Conservation (phyloP, 495 filamentous ascomycete species). For the Aspergillus asperescens region DNA sequence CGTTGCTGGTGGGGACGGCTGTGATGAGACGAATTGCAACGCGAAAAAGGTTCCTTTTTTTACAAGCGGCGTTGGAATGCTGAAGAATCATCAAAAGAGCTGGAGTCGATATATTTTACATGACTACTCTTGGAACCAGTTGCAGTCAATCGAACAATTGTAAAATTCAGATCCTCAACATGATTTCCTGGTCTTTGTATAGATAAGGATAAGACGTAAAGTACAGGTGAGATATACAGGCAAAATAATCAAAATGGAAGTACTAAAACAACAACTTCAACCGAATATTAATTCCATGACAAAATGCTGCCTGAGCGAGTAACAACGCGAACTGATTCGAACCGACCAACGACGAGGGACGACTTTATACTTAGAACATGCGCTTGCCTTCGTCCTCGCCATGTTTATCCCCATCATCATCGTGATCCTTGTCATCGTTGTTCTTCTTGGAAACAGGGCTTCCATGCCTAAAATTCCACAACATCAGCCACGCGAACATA, state of each 20-base stretch:
- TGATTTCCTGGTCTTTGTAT: slow-evolving; percentile 4
- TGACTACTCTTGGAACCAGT: slow-evolving; percentile 38
- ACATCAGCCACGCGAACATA: slow-evolving; percentile 12
- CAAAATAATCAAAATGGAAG: slow-evolving; percentile 4
- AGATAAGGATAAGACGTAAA: slow-evolving; percentile 10
- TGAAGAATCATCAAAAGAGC: slow-evolving; percentile 38
- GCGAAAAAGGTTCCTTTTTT: slow-evolving; percentile 32
- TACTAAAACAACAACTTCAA: neutral
- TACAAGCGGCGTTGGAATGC: slow-evolving; percentile 44
- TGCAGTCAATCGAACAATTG: slow-evolving; percentile 40
- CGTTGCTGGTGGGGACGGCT: slow-evolving; percentile 32
- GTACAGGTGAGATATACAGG: slow-evolving; percentile 1
- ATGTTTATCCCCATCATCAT: slow-evolving; percentile 21
- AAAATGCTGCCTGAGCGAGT: slow-evolving; percentile 25
- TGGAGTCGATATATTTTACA: slow-evolving; percentile 36
- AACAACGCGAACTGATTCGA: slow-evolving; percentile 5
- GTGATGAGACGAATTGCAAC: slow-evolving; percentile 38
- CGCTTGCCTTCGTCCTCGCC: slow-evolving; percentile 28
- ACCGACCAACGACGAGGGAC: neutral
- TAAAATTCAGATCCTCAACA: slow-evolving; percentile 31
- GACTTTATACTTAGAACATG: slow-evolving; percentile 24
- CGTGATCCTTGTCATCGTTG: slow-evolving; percentile 29
- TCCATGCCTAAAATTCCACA: slow-evolving; percentile 44
- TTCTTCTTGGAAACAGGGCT: slow-evolving; percentile 58
- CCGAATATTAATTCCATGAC: neutral